Evolutionary conservation across 805 yeast genomes (phyloP).

Genomic region (Candida methanosorbosa): DNA sequence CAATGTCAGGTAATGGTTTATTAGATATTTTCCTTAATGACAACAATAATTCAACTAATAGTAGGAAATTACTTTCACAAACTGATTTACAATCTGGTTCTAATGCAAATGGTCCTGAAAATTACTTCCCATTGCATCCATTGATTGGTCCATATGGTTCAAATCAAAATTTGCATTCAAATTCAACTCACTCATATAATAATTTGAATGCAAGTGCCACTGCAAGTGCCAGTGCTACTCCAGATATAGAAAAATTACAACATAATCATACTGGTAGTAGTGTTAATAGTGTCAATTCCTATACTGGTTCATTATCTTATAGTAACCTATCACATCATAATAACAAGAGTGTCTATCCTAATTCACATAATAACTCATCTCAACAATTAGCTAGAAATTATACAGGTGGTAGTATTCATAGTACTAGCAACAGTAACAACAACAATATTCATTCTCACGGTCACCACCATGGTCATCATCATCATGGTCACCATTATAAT

Average conservation of each 20-base stretch:
- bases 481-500: slow-evolving; percentile 13
- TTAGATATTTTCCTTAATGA: slow-evolving; percentile 15
- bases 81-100: neutral
- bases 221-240: neutral
- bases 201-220: too few relatives aligned
- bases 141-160: slow-evolving; percentile 25
- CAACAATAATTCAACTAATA: neutral
- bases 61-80: too few relatives aligned
- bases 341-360: slow-evolving; percentile 1
- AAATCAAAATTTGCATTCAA: too few relatives aligned
- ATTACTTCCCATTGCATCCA: slow-evolving; percentile 23
- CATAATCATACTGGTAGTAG: slow-evolving; percentile 1
- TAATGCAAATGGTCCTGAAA: slow-evolving; percentile 17
- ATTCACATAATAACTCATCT: too few relatives aligned
- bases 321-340: neutral
- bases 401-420: slow-evolving; percentile 4
- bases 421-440: neutral
- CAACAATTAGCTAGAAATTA: neutral
- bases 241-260: neutral
- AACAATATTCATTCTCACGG: slow-evolving; percentile 7
- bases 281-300: slow-evolving; percentile 8
- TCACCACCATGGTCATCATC: slow-evolving; percentile 15
- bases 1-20: slow-evolving; percentile 22
- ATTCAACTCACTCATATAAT: too few relatives aligned
- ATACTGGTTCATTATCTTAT: slow-evolving; percentile 2